Evolutionary conservation across 2,329 filamentous ascomycete genomes (phyloP).

Genomic region (Albophoma yamanashiensis): DNA sequence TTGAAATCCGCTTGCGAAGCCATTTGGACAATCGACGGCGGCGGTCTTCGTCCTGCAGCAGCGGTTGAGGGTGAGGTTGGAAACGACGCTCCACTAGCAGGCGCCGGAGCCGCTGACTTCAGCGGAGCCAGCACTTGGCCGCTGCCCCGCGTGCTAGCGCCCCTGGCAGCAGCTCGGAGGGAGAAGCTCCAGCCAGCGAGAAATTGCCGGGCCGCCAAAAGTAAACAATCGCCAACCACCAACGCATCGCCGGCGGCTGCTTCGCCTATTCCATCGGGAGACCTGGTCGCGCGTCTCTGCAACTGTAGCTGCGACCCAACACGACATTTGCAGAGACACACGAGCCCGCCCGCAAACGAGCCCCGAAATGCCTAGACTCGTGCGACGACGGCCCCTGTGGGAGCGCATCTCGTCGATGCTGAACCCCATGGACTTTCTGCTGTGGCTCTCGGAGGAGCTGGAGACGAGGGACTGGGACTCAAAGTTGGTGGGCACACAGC

Average conservation of each 20-base stretch:
- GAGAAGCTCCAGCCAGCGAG: not conserved
- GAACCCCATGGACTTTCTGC: conserved; percentile 79
- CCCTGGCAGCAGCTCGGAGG: not conserved
- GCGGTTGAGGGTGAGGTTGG: not conserved
- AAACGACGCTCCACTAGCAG: not conserved
- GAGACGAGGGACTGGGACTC: conserved; percentile 89
- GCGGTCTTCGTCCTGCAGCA: not conserved
- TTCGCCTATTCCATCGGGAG: not conserved
- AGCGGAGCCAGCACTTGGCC: not conserved
- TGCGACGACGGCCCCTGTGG: conserved; percentile 67
- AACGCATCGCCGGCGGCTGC: not conserved
- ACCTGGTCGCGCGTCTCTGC: not conserved
- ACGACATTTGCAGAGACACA: not conserved
- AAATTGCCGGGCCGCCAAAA: not conserved
- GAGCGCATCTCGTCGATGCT: conserved; percentile 74
- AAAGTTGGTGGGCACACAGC: conserved; percentile 60
- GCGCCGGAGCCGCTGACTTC: not conserved
- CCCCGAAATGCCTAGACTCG: conserved; percentile 57
- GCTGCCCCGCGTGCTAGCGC: not conserved
- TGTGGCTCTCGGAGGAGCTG: conserved; percentile 88
- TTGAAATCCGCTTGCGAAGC: conserved; percentile 51
- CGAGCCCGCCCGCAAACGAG: not conserved
- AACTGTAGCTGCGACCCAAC: not conserved
- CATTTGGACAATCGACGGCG: conserved; percentile 22
- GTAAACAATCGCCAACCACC: not conserved